These are phyloP conservation scores for Paraconiothyrium brasiliense DNA, from an alignment of 2,329 filamentous ascomycete genomes.

Conservation along the genomic window DNA sequence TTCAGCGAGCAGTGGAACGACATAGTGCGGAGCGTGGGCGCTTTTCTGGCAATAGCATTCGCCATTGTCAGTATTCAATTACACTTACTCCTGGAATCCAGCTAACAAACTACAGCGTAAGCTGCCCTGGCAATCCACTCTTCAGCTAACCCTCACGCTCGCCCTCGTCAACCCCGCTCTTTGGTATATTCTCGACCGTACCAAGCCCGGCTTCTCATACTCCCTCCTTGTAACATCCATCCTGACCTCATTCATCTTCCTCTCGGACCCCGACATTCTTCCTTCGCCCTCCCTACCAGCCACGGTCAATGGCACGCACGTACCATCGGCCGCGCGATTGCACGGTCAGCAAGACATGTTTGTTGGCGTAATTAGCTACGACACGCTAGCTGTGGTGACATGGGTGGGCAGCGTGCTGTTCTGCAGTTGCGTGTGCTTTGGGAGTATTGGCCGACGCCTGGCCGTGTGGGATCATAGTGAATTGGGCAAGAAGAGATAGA, in stretches of 20 bases:
- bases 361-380: slow-evolving; percentile 67
- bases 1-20: slow-evolving; percentile 76
- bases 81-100: not conserved
- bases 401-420: slow-evolving; percentile 96
- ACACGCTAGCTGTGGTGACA: slow-evolving; percentile 75
- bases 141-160: slow-evolving; percentile 91
- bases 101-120: slow-evolving; percentile 68
- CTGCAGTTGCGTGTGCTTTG: slow-evolving; percentile 94
- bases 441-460: slow-evolving; percentile 87
- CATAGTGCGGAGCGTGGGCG: slow-evolving; percentile 73
- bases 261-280: slow-evolving; percentile 80
- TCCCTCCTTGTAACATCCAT: slow-evolving; percentile 76
- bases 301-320: slow-evolving; percentile 35
- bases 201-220: slow-evolving; percentile 82
- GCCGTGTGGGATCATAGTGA: slow-evolving; percentile 52
- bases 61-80: slow-evolving; percentile 76
- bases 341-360: slow-evolving; percentile 41
- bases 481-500: not conserved
- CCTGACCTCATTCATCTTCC: slow-evolving; percentile 78
- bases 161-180: slow-evolving; percentile 91
- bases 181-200: slow-evolving; percentile 96
- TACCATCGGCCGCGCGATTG: slow-evolving; percentile 19
- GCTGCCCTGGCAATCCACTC: slow-evolving; percentile 90
- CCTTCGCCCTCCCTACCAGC: slow-evolving; percentile 56
- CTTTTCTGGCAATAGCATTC: slow-evolving; percentile 78